Conservation (phyloP, 2,329 filamentous ascomycete species). For the Boeremia lycopersici region DNA sequence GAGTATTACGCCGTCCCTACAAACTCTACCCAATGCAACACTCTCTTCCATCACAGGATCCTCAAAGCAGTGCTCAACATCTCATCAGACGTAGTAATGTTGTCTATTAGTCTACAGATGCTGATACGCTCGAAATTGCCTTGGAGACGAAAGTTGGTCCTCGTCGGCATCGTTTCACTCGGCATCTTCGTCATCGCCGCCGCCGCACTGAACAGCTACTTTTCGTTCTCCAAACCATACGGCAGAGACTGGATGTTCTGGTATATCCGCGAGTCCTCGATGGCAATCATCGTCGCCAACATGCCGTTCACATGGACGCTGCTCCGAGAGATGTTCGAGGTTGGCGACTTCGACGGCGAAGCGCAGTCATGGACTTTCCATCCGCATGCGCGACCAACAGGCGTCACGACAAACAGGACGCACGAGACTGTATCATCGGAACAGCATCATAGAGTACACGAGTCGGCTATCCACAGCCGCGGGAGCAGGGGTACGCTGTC, state of each 20-base stretch:
- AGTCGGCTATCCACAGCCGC: constrained; percentile 8
- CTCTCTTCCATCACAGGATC: constrained; percentile 46
- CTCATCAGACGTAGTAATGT: constrained; percentile 54
- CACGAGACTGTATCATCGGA: constrained; percentile 15
- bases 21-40: constrained; percentile 41
- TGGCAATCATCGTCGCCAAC: constrained; percentile 55
- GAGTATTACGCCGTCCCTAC: constrained; percentile 61
- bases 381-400: constrained; percentile 31
- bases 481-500: constrained; percentile 18
- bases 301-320: constrained; percentile 60
- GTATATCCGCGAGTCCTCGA: constrained; percentile 41
- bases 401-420: constrained; percentile 25
- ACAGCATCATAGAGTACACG: constrained; percentile 13
- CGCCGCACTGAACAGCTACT: constrained; percentile 58
- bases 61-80: constrained; percentile 52
- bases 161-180: constrained; percentile 63
- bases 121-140: constrained; percentile 52
- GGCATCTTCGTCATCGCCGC: constrained; percentile 58
- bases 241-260: constrained; percentile 37
- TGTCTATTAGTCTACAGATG: constrained; percentile 54
- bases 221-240: constrained; percentile 36
- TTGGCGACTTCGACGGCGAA: constrained; percentile 39
- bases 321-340: constrained; percentile 55
- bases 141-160: constrained; percentile 58
- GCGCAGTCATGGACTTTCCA: constrained; percentile 40